phyloP scores from a whole-genome alignment of 1,139 yeast genomes.

The Scheffersomyces cryptocercus region DNA sequence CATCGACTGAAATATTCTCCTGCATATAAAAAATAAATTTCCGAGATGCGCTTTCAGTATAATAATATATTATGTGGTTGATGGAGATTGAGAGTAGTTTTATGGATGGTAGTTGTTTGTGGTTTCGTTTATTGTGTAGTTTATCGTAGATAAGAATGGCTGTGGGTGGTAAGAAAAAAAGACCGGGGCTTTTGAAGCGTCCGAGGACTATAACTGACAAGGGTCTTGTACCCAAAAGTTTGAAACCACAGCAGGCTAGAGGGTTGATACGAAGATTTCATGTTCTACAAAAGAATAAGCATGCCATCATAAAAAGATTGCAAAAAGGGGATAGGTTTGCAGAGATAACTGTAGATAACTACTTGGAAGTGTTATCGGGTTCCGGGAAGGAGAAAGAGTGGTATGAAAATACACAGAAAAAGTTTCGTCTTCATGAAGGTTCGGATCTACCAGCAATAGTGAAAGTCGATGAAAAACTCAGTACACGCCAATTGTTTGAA shows the following conservation, averaged over 20 bases:
- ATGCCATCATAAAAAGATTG: conserved; percentile 32
- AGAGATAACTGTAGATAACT: conserved; percentile 26
- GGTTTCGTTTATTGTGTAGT: no score
- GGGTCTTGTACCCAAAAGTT: conserved; percentile 23
- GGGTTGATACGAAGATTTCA: conserved; percentile 70
- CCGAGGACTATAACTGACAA: conserved; percentile 20
- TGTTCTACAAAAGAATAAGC: conserved; percentile 54
- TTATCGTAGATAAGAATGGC: not conserved
- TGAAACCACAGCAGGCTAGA: conserved; percentile 70
- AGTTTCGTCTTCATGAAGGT: no score
- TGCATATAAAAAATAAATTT: no score
- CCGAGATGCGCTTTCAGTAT: no score
- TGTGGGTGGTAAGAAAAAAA: conserved; percentile 8
- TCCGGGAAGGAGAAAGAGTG: no score
- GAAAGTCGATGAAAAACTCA: not conserved
- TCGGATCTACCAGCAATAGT: not conserved
- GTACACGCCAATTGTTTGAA: conserved; percentile 16
- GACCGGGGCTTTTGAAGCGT: conserved; percentile 24
- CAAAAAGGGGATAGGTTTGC: conserved; percentile 13
- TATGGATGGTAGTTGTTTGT: no score
- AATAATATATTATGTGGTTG: no score
- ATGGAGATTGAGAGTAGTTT: no score
- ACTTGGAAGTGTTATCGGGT: conserved; percentile 10
- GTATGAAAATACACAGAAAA: no score
- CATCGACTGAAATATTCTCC: no score